Evolutionary conservation across 768 basidiomycete species (phyloP).

Genomic region (Thelephora aurantiotincta): DNA sequence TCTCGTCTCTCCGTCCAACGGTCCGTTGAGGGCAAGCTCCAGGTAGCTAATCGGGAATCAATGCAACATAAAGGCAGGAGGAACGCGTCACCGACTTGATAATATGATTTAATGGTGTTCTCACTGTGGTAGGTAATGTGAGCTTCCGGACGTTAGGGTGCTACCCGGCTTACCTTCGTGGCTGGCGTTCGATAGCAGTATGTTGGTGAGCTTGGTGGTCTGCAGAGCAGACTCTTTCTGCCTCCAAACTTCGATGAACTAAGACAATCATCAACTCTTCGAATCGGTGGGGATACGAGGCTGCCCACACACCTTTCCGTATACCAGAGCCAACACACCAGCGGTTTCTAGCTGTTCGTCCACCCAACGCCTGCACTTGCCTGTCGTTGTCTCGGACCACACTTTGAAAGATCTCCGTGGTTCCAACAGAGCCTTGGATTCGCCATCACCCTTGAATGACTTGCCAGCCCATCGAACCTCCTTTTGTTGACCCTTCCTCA

Average conservation of each 20-base stretch:
- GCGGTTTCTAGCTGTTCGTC: conserved; percentile 78
- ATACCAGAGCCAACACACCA: conserved; percentile 64
- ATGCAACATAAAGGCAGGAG: neutral
- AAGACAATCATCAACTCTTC: neutral
- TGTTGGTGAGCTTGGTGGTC: conserved; percentile 56
- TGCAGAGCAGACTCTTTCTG: conserved; percentile 66
- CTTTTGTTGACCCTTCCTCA: conserved; percentile 61
- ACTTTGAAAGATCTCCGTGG: conserved; percentile 69
- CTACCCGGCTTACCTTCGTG: conserved; percentile 49
- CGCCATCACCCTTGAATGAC: conserved; percentile 36
- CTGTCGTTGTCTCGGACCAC: conserved; percentile 65
- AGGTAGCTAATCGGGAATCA: conserved; percentile 35
- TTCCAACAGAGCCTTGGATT: conserved; percentile 32
- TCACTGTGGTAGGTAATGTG: conserved; percentile 26
- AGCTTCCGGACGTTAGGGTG: neutral
- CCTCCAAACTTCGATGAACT: conserved; percentile 81
- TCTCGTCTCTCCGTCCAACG: conserved; percentile 56
- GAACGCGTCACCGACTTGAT: conserved; percentile 41
- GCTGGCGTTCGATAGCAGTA: conserved; percentile 67
- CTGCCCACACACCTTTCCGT: conserved; percentile 39
- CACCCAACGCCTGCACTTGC: conserved; percentile 58
- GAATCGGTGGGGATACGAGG: neutral
- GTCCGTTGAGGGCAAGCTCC: conserved; percentile 68
- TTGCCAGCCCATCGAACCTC: conserved; percentile 71
- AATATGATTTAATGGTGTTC: conserved; percentile 70